These are phyloP conservation scores for Ceratopteris richardii DNA, from an alignment of 75 land plant species.

Conservation along the genomic window DNA sequence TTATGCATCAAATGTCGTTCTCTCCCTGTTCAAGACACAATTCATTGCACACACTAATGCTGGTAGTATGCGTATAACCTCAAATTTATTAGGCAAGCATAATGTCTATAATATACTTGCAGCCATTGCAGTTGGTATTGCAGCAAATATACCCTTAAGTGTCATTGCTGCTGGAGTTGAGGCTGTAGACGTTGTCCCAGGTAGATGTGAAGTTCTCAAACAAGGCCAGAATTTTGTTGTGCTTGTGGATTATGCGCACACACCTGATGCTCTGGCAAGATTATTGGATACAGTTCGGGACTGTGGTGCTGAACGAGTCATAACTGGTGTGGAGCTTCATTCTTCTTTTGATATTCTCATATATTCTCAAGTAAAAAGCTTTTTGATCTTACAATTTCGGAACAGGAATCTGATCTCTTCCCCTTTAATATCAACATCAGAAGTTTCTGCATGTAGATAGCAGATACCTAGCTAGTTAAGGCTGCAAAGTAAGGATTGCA, in stretches of 20 bases:
- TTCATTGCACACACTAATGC: slow-evolving; percentile 21
- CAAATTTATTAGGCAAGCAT: slow-evolving; percentile 25
- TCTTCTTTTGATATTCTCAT: neutral
- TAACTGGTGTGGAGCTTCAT: slow-evolving; percentile 14
- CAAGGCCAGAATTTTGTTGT: slow-evolving; percentile 14
- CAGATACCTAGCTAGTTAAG: no score
- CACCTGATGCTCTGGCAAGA: slow-evolving; percentile 14
- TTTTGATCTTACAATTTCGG: no score
- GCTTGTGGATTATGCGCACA: slow-evolving; percentile 15
- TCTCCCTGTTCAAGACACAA: slow-evolving; percentile 23
- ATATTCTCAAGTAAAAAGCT: neutral
- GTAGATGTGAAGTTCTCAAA: slow-evolving; percentile 5
- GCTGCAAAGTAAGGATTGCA: no score
- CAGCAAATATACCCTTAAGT: slow-evolving; percentile 24
- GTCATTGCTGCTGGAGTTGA: slow-evolving; percentile 31
- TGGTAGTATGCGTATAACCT: slow-evolving; percentile 26
- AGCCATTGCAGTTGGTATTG: slow-evolving; percentile 35
- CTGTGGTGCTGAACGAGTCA: slow-evolving; percentile 12
- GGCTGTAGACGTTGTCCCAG: slow-evolving; percentile 31
- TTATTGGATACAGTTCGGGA: slow-evolving; percentile 13
- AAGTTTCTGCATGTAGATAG: no score
- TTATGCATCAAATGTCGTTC: slow-evolving; percentile 22
- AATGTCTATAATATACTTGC: slow-evolving; percentile 36
- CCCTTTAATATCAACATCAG: no score
- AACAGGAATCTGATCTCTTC: no score